Percentiles rank a stretch among this genome's conserved stretches.
phyloP scores from a whole-genome alignment of 2,329 filamentous ascomycete genomes.

The Plenodomus lindquistii region DNA sequence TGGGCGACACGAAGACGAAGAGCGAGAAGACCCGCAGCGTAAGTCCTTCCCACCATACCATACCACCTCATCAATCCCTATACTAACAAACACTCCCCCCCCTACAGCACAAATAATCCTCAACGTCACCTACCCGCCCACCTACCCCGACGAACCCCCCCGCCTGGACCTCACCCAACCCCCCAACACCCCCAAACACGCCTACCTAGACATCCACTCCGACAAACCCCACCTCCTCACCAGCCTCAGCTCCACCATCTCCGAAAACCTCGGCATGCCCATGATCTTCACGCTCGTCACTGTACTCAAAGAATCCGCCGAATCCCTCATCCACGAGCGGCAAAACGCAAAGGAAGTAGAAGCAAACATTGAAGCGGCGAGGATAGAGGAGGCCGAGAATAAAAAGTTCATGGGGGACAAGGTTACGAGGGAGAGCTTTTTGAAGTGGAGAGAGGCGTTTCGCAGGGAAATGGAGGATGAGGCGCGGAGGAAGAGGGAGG shows the following conservation, averaged over 20 bases:
- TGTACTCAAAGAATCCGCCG: slow-evolving; percentile 86
- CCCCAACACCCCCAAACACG: slow-evolving; percentile 70
- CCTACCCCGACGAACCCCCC: slow-evolving; percentile 87
- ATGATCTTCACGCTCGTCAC: slow-evolving; percentile 95
- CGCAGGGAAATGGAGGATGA: slow-evolving; percentile 78
- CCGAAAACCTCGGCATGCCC: slow-evolving; percentile 94
- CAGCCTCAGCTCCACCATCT: slow-evolving; percentile 72
- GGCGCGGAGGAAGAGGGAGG: slow-evolving; percentile 60
- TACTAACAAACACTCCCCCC: slow-evolving; percentile 6
- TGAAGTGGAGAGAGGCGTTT: slow-evolving; percentile 81
- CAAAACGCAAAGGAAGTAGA: slow-evolving; percentile 63
- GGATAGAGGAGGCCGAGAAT: slow-evolving; percentile 89
- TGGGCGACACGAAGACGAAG: slow-evolving; percentile 57
- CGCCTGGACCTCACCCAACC: slow-evolving; percentile 77
- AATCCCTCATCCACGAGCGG: slow-evolving; percentile 77
- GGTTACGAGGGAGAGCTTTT: slow-evolving; percentile 85
- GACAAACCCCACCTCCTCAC: slow-evolving; percentile 78
- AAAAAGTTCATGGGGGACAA: slow-evolving; percentile 90
- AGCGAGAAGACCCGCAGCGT: slow-evolving; percentile 60
- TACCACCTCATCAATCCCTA: no score
- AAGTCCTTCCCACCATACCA: slow-evolving; percentile 10
- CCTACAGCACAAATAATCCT: slow-evolving; percentile 69
- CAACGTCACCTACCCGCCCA: slow-evolving; percentile 84
- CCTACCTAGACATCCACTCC: slow-evolving; percentile 75
- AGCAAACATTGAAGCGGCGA: slow-evolving; percentile 58